Evolutionary conservation across 768 basidiomycete genomes (phyloP), one percentile per base, ranked within the genome.

Genomic region (Boletus reticulatus): DNA sequence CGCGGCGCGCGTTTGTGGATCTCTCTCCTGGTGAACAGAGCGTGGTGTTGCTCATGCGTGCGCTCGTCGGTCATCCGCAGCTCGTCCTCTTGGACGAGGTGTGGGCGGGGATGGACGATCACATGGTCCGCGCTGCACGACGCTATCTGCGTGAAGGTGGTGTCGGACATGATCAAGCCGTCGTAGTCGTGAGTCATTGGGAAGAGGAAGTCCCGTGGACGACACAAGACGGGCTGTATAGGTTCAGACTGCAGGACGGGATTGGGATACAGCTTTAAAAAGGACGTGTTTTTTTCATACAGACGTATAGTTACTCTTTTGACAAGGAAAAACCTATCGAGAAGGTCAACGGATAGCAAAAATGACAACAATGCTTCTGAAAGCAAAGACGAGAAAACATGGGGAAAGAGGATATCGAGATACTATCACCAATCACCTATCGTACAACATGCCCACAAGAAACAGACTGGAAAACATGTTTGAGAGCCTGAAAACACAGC

Each of bases 141-240:
- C 62, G 60, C 41, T 91, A 92, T 64, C 67, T 99, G 43, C 75
- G 86, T 12, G 66, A 72, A 19, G 75, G 72, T 1, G 84, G 81
- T 0, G 65, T 87, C 22, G 74, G 73, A 20, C 61, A 70, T 12
- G 73, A 80, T 42, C 93, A 97, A 73, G 88, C 87, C 3, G 87
- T 93, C 22, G 79, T 98, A 1, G 87, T 92, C 4, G 82, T 98
- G 52, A 92, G 87, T 38, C 94, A 96, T 73, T 93, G 92, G 85
- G 89, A 92, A 59, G 88, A 89, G 37, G 94, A 98, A 72, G 84
- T 94, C 17, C 94, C 94, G 3, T 95, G 93, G 92, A 76, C 73
- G 1, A 67, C 61, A 0, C 76, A 75, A 14, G 84, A 86, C 49
- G 82, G 84, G 0, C 64, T 88, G 43, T 75, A 64, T 65, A 63